phyloP scores from a whole-genome alignment of 768 basidiomycete genomes.

The Leccinum truebloodii region DNA sequence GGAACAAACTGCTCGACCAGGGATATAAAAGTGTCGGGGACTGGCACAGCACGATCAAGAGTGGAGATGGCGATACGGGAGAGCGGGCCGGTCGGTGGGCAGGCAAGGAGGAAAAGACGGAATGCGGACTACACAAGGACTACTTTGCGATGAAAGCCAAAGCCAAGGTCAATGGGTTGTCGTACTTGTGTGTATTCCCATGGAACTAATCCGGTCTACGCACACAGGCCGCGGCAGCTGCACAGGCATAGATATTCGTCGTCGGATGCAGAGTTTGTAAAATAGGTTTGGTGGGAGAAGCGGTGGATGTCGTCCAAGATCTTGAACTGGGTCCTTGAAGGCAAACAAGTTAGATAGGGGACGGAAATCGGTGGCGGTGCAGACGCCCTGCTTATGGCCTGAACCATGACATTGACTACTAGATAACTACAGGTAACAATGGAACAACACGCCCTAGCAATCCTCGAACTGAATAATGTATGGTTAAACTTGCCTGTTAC shows the following conservation, averaged over 20 bases:
- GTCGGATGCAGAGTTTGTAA: neutral
- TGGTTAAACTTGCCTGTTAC: too few species aligned
- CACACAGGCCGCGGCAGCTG: neutral
- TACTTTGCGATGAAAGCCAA: constrained; percentile 75
- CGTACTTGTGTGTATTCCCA: neutral
- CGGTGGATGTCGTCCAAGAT: too few species aligned
- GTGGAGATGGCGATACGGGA: constrained; percentile 61
- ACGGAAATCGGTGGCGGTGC: too few species aligned
- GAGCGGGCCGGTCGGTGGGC: constrained; percentile 92
- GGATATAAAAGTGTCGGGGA: constrained; percentile 97
- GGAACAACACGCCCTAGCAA: too few species aligned
- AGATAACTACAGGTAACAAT: too few species aligned
- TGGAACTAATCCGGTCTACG: neutral
- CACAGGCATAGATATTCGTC: neutral
- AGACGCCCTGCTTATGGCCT: too few species aligned
- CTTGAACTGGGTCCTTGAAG: too few species aligned
- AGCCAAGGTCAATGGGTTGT: constrained; percentile 36
- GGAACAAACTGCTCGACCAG: constrained; percentile 82
- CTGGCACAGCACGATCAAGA: constrained; percentile 90
- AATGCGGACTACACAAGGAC: constrained; percentile 94
- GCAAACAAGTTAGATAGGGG: too few species aligned
- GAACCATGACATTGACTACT: too few species aligned
- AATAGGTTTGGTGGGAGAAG: neutral
- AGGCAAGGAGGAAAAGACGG: constrained; percentile 80
- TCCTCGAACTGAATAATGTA: too few species aligned